Evolutionary conservation across 495 filamentous ascomycete genomes (phyloP).

Genomic region (Podospora appendiculata): DNA sequence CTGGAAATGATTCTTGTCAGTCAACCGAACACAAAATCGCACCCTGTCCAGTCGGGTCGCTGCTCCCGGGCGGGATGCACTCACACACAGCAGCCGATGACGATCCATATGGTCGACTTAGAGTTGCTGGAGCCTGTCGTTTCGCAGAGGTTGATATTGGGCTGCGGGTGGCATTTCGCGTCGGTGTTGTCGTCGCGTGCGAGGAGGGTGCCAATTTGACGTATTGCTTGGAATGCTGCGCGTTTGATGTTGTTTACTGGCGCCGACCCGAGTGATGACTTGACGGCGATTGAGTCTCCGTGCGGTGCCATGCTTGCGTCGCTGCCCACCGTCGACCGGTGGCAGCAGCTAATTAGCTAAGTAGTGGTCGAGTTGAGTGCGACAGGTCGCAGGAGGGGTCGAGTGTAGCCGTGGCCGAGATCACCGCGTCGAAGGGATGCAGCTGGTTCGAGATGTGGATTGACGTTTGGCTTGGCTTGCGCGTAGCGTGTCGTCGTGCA

Average conservation of each 20-base stretch:
- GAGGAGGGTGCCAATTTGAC: constrained; percentile 1
- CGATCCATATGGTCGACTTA: constrained; percentile 15
- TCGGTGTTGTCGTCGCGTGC: constrained; percentile 13
- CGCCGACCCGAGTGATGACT: not conserved
- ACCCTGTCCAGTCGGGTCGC: not conserved
- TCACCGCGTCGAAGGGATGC: too few relatives aligned
- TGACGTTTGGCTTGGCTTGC: not conserved
- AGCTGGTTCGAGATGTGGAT: not conserved
- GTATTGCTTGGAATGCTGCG: constrained; percentile 2
- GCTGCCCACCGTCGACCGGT: not conserved
- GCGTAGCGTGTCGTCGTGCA: not conserved
- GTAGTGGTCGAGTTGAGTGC: too few relatives aligned
- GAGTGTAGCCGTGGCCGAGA: not conserved
- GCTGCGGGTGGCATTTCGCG: constrained; percentile 2
- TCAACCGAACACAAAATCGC: not conserved
- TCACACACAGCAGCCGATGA: constrained; percentile 20
- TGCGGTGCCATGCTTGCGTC: constrained; percentile 2
- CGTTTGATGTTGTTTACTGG: constrained; percentile 6
- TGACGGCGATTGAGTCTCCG: not conserved
- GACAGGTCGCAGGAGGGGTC: too few relatives aligned
- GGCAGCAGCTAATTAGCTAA: not conserved
- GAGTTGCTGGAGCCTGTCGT: constrained; percentile 9
- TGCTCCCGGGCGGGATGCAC: not conserved
- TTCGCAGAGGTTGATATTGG: constrained; percentile 18
- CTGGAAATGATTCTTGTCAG: not conserved